phyloP scores from a whole-genome alignment of 306 rosid species.

The Abrus precatorius region DNA sequence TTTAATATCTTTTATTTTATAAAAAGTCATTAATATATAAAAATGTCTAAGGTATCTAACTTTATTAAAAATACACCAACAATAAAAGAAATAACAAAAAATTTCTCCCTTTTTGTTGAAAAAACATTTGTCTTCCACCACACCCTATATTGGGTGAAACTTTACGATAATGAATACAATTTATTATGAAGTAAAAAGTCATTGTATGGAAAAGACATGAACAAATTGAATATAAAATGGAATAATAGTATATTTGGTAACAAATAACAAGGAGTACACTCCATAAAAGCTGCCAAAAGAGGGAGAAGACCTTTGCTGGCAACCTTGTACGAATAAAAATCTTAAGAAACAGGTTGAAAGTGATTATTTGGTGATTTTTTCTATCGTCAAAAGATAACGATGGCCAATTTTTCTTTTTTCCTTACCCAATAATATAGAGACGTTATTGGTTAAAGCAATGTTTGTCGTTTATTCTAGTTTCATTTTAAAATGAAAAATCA shows the following conservation, averaged over 20 bases:
- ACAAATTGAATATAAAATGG: conserved; percentile 21
- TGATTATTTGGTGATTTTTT: conserved; percentile 37
- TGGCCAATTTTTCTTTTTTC: neutral
- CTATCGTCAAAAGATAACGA: conserved; percentile 32
- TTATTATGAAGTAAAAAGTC: conserved; percentile 28
- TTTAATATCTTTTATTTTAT: too few relatives aligned
- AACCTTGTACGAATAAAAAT: conserved; percentile 34
- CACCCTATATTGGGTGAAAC: too few relatives aligned
- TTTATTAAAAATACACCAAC: too few relatives aligned
- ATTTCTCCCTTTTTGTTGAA: too few relatives aligned
- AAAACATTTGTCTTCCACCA: too few relatives aligned
- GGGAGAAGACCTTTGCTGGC: conserved; percentile 31
- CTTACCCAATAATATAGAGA: neutral
- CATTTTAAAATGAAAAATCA: too few relatives aligned
- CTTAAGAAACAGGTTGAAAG: conserved; percentile 40
- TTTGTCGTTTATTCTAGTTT: too few relatives aligned
- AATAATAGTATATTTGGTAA: neutral
- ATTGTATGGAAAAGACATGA: conserved; percentile 49
- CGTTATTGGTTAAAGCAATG: neutral
- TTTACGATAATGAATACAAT: neutral
- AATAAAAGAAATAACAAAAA: too few relatives aligned
- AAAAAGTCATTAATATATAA: too few relatives aligned
- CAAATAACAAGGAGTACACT: neutral
- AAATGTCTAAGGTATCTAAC: too few relatives aligned
- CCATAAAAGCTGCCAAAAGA: conserved; percentile 52